Evolutionary conservation across 2,329 filamentous ascomycete genomes (phyloP), one percentile per base, ranked within the genome.

Genomic region (Diaporthe nobilis): DNA sequence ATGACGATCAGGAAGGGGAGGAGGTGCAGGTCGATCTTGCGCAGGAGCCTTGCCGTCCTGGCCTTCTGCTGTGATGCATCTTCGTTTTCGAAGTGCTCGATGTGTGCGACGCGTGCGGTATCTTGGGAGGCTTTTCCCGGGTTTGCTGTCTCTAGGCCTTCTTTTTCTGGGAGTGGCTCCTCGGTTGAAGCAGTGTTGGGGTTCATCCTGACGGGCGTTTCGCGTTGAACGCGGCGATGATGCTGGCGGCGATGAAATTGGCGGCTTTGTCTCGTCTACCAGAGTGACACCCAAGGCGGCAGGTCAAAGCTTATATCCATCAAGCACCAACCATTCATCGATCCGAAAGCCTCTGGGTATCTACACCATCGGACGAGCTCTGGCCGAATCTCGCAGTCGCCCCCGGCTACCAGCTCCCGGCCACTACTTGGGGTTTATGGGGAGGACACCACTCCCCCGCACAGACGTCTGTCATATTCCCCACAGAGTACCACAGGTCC

Each of bases 1-100:
- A 91, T 88, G 58, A 90, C 74, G n/a, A 89, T 83, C 2, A 91
- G 82, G 73, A 88, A 85, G 4, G 90, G 89, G 53, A 91, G 85
- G 1, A 91, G 82, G 34, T 86, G 86, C 2, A 84, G 28, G 77
- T 91, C 90, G 22, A 91, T 84, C 78, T 90, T 90, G 25, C 87
- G 84, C 44, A 90, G 79, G 4, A 88, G 79, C 70, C 78, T 81
- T 60, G 73, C 75, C 22, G 77, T 71, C 58, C 71, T 34, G 34
- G 61, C 42, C 4, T 61, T 58, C 42, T 67, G 72, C 73, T 74
- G 71, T 31, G 60, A 61, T 7, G 31, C 31, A 31, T 75, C 72
- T 72, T 77, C 76, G 20, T 49, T 57, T 15, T 75, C 74, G 44
- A 79, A 78, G 25, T 63, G 15, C 34, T 63, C 47, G 49, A 67